Percentiles rank a stretch among this genome's conserved stretches.
Conservation (phyloP, 2,329 filamentous ascomycete genomes). For the Lachnellula suecica region DNA sequence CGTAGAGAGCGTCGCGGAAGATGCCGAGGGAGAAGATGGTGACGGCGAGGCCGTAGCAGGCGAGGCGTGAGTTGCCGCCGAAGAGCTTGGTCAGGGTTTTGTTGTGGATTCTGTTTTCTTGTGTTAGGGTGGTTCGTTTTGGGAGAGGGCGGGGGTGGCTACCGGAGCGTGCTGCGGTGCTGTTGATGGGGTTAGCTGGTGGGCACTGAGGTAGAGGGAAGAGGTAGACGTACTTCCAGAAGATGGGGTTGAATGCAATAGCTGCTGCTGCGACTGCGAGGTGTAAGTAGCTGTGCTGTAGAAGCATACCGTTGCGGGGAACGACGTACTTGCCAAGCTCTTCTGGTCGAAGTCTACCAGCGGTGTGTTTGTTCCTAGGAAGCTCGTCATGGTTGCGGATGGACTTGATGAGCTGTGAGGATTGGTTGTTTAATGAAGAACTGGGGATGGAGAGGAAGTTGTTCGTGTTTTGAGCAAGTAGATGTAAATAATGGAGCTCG, state of each 20-base stretch:
- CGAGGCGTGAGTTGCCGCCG: slow-evolving; percentile 71
- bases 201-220: background rate
- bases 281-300: slow-evolving; percentile 18
- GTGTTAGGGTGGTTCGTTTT: slow-evolving; percentile 17
- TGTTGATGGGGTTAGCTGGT: slow-evolving; percentile 37
- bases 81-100: slow-evolving; percentile 87
- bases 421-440: background rate
- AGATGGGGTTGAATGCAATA: slow-evolving; percentile 96
- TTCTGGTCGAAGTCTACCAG: slow-evolving; percentile 63
- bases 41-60: slow-evolving; percentile 85
- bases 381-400: slow-evolving; percentile 25
- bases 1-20: slow-evolving; percentile 84
- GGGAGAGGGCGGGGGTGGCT: slow-evolving; percentile 25
- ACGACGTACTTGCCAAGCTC: slow-evolving; percentile 61
- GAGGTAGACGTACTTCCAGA: slow-evolving; percentile 83
- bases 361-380: slow-evolving; percentile 24
- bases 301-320: background rate
- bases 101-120: slow-evolving; percentile 72
- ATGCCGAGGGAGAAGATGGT: slow-evolving; percentile 92
- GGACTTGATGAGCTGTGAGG: background rate
- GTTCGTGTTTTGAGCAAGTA: slow-evolving; percentile 1
- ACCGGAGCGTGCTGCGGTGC: slow-evolving; percentile 83
- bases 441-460: background rate
- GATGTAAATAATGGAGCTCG: slow-evolving; percentile 5
- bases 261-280: slow-evolving; percentile 71